These are phyloP conservation scores for Turritis glabra DNA, from an alignment of 345 rosid genomes.

Conservation along the genomic window DNA sequence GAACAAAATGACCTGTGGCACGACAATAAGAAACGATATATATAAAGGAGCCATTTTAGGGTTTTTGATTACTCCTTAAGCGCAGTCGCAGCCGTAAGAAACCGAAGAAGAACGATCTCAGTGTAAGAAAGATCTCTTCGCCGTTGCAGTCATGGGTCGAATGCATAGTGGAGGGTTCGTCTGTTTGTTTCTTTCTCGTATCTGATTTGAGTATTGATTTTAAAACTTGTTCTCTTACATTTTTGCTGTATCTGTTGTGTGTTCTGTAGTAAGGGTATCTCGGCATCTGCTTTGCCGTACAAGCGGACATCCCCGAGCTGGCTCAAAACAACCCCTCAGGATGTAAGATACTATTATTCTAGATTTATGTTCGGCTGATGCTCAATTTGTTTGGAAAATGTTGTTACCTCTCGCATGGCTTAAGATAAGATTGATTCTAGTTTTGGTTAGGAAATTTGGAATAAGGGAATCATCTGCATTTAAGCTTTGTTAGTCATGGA, in stretches of 20 bases:
- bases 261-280: constrained; percentile 55
- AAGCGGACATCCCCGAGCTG: constrained; percentile 76
- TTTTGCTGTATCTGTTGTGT: background rate
- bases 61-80: background rate
- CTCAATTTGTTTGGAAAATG: background rate
- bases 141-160: constrained; percentile 53
- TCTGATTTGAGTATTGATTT: background rate
- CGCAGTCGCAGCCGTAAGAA: constrained; percentile 20
- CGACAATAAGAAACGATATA: background rate
- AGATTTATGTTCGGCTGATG: background rate
- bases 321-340: constrained; percentile 60
- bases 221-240: constrained; percentile 28
- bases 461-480: background rate
- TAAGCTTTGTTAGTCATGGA: background rate
- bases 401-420: background rate
- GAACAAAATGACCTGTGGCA: background rate
- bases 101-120: background rate
- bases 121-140: background rate
- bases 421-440: background rate
- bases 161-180: constrained; percentile 55
- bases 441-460: background rate
- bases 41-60: background rate
- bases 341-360: constrained; percentile 41
- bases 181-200: background rate
- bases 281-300: constrained; percentile 81